Evolutionary conservation across 1,284 basidiomycete species (phyloP).

Genomic region (Heterobasidion parviporum): DNA sequence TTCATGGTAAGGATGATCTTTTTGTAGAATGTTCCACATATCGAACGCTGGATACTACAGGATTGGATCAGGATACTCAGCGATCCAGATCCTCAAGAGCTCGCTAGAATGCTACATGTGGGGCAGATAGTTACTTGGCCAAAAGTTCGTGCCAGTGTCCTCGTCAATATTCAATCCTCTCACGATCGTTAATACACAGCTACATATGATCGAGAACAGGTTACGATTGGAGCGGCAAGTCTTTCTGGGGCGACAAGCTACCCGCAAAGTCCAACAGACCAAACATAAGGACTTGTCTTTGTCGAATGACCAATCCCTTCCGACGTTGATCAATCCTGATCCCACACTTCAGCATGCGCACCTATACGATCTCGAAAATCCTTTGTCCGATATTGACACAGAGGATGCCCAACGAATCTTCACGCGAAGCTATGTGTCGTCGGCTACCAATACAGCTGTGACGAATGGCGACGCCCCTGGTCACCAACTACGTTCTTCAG

Average conservation of each 20-base stretch:
- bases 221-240: conserved; percentile 77
- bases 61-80: conserved; percentile 51
- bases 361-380: not conserved
- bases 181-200: conserved; percentile 29
- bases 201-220: conserved; percentile 89
- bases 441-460: conserved; percentile 10
- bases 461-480: conserved; percentile 3
- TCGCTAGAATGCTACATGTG: conserved; percentile 78
- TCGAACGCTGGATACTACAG: conserved; percentile 1
- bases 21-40: not conserved
- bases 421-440: conserved; percentile 38
- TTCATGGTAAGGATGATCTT: conserved; percentile 38
- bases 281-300: conserved; percentile 15
- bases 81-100: conserved; percentile 74
- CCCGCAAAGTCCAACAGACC: conserved; percentile 44
- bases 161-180: not conserved
- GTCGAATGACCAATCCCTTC: too few relatives aligned
- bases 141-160: conserved; percentile 49
- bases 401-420: conserved; percentile 14
- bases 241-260: conserved; percentile 67
- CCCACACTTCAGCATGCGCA: not conserved
- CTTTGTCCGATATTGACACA: conserved; percentile 39
- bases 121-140: conserved; percentile 95
- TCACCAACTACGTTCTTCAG: conserved; percentile 31
- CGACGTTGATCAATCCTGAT: too few relatives aligned